Base-by-base conservation (phyloP, 352 stramenopile genomes). In the Phytophthora colocasiae region DNA sequence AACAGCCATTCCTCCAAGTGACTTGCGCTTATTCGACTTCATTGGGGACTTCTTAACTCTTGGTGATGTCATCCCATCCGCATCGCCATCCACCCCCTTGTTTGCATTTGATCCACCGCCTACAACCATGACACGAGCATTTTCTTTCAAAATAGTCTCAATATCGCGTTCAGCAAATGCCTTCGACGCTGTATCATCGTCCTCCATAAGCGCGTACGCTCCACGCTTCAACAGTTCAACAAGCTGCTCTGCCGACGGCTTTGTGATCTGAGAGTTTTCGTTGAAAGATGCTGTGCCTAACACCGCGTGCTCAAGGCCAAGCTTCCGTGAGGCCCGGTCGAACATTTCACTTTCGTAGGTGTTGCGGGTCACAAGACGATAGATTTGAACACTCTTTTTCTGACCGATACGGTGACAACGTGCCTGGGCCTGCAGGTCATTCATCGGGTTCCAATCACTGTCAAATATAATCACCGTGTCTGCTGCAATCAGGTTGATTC, bases 271-370 rank as follows among this genome's bases (percentile, higher is more conserved):
- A 75, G 80, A 76, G 24, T 91, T 80, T 75, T 98, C 88, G 86
- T 94, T 90, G 94, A 98, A 87, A 53, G 90, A 94, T 15, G 85
- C 86, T 3, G 89, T 98, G 26, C 98, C 96, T n/a, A 99, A 81
- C 8, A 99, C 97, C 14, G 97, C 98, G 59, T 99, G 96, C 61
- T 99, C 98, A 5, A 99, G 88, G 9, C 97, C 97, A 56, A 99
- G 97, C 75, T 99, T 99, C 64, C 96, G 78, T 22, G 90, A 98
- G 17, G 96, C 97, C 44, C 97, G 93, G 60, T 99, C 93, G 68
- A 99, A 99, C 98, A 99, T 99, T 82, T 99, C 95, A 71, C 98
- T 98, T 81, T 99, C 98, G 67, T 99, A 99, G 3, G 98, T 99
- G 70, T 99, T 99, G 12, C 93, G 81, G 34, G 97, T 99, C 46